A percentile compares a stretch with the other conserved stretches of the same genome.
Conservation (phyloP, 768 basidiomycete species). For the Exsudoporus frostii region DNA sequence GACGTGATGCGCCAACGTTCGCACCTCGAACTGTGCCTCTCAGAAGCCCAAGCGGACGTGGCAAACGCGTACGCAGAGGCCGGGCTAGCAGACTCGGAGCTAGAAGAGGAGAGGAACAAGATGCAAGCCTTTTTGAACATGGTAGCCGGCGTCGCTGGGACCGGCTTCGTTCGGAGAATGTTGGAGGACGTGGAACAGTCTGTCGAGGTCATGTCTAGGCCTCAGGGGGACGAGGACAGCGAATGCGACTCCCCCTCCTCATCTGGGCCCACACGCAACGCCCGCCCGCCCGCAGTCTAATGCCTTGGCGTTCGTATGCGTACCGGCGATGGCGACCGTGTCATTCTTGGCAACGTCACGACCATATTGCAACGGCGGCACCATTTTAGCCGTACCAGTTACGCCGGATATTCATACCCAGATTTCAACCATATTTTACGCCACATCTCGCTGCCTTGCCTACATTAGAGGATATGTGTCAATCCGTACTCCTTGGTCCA, state of each 20-base stretch:
- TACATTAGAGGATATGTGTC: not conserved
- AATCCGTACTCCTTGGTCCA: not conserved
- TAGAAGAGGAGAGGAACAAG: constrained; percentile 19
- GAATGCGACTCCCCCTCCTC: constrained; percentile 2
- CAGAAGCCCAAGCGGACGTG: constrained; percentile 15
- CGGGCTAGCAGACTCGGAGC: constrained; percentile 26
- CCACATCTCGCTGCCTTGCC: not conserved
- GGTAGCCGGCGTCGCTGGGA: constrained; percentile 25
- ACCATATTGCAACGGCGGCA: not conserved
- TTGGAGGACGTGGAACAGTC: constrained; percentile 17
- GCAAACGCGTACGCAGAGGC: constrained; percentile 24
- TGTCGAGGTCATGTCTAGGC: constrained; percentile 14
- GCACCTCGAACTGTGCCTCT: constrained; percentile 17
- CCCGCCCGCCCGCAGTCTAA: not conserved
- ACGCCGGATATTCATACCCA: not conserved
- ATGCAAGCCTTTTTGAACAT: constrained; percentile 27
- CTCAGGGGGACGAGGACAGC: not conserved
- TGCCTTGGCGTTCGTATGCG: not conserved
- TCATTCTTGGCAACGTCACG: not conserved
- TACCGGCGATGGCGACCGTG: not conserved
- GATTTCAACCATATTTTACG: not conserved
- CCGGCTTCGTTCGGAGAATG: constrained; percentile 27
- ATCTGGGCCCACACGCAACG: not conserved
- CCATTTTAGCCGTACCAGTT: not conserved
- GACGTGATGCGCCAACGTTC: constrained; percentile 27